Evolutionary conservation across 306 rosid species (phyloP).

Genomic region (Sechiopsis laciniata): DNA sequence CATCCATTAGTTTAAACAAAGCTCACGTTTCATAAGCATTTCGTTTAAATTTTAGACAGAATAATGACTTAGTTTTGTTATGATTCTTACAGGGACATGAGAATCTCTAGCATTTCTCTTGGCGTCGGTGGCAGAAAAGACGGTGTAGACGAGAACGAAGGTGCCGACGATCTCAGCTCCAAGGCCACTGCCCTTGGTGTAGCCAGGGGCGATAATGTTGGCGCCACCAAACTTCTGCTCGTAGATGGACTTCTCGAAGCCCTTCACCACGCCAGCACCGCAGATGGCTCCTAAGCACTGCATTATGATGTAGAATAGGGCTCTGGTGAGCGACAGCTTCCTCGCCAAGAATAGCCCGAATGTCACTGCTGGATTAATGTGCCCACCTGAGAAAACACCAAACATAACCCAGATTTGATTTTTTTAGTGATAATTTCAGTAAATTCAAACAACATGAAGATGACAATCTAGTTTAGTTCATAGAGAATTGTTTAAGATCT

Average conservation of each 20-base stretch:
- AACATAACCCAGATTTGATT: not conserved
- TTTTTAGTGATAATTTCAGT: no score
- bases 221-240: slow-evolving; percentile 65
- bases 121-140: slow-evolving; percentile 83
- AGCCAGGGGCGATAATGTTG: slow-evolving; percentile 51
- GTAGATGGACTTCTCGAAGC: slow-evolving; percentile 42
- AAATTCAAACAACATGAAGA: not conserved
- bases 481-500: no score
- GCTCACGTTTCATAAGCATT: no score
- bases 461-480: no score
- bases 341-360: no score
- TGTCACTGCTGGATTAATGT: slow-evolving; percentile 34
- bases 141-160: slow-evolving; percentile 90
- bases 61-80: no score
- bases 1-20: no score
- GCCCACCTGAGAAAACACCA: slow-evolving; percentile 53
- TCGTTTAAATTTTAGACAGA: no score
- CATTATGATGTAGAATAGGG: no score
- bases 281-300: slow-evolving; percentile 70
- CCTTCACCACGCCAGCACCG: slow-evolving; percentile 92
- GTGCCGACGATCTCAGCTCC: slow-evolving; percentile 44
- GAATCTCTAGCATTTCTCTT: slow-evolving; percentile 88
- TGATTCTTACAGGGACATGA: slow-evolving; percentile 65
- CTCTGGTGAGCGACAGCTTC: no score
- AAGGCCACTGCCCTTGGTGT: slow-evolving; percentile 75